Evolutionary conservation across 495 filamentous ascomycete genomes (phyloP), one percentile per base, ranked within the genome.

Genomic region (Aspergillus biplanus): DNA sequence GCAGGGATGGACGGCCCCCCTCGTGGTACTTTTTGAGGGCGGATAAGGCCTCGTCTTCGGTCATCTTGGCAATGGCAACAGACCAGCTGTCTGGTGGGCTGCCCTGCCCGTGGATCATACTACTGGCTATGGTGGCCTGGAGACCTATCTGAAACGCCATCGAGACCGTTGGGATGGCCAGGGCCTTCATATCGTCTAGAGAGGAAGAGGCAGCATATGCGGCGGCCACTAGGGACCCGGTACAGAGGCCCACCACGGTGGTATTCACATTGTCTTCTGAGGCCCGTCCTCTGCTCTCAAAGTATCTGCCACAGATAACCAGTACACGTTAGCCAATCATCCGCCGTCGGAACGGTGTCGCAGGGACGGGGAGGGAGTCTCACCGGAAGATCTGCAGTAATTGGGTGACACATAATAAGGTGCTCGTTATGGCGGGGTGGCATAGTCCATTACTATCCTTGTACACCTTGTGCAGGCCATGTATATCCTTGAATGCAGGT

Each of bases 1-100:
- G 39, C 21, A 27, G 2, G 21, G 39, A 44, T 44, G 8, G 34
- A 56, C n/a, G 53, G 32, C 35, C 16, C 3, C 1, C 48, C 44
- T 54, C 53, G 58, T 46, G 52, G 48, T 21, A 46, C 48, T 33
- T 61, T 37, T 46, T 31, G 46, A 35, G 58, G 58, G 39, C 39
- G 0, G 39, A 6, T 4, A 44, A 7, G 4, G 39, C 39, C 39
- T 44, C 39, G 0, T 11, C n/a, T 4, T 44, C 8, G 39, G 39
- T 0, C 39, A 44, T 44, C 8, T 44, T 44, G 39, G 39, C 11
- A 44, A 44, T 12, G 39, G 8, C 39, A 0, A 44, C 2, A 4
- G 39, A 44, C 39, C 39, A 44, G 39, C 39, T 44, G 4, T 13
- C 39, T 44, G 11, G 39, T 12, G 11, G 21, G 39, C 11, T 12